These are phyloP conservation scores for Echinochloa phyllopogon DNA, from an alignment of 176 grass and related monocot genomes.

Conservation along the genomic window DNA sequence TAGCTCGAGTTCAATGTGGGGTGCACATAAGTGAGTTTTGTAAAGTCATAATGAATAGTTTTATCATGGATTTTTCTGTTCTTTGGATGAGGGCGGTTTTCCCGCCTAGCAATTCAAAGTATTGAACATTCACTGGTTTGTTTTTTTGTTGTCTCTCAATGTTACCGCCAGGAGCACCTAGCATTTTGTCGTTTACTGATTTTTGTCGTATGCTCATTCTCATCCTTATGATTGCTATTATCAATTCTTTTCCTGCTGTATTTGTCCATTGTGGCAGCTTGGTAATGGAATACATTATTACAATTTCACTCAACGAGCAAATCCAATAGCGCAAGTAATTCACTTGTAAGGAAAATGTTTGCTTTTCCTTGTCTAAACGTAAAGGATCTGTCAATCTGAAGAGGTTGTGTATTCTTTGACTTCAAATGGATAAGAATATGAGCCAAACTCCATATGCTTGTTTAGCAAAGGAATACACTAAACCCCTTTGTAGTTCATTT, in stretches of 20 bases:
- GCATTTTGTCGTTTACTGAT: neutral
- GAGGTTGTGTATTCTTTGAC: neutral
- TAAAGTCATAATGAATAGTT: neutral
- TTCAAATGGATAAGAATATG: neutral
- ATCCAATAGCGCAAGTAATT: neutral
- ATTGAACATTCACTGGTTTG: neutral
- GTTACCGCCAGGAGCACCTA: neutral
- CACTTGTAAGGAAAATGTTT: slow-evolving; percentile 25
- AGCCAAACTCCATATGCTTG: neutral
- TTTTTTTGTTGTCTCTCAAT: neutral
- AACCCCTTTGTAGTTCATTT: neutral
- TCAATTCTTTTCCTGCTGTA: neutral
- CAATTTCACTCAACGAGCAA: neutral
- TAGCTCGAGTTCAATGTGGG: slow-evolving; percentile 19
- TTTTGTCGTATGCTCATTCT: neutral
- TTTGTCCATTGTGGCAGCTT: neutral
- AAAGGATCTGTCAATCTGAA: neutral
- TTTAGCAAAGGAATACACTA: neutral
- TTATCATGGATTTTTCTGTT: neutral
- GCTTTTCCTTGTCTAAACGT: slow-evolving; percentile 7
- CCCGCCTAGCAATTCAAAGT: neutral
- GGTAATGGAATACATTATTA: neutral
- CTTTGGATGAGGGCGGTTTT: neutral
- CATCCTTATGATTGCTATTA: neutral
- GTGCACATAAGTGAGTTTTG: neutral